Conservation (phyloP, 345 rosid species). For the Lagerstroemia speciosa region DNA sequence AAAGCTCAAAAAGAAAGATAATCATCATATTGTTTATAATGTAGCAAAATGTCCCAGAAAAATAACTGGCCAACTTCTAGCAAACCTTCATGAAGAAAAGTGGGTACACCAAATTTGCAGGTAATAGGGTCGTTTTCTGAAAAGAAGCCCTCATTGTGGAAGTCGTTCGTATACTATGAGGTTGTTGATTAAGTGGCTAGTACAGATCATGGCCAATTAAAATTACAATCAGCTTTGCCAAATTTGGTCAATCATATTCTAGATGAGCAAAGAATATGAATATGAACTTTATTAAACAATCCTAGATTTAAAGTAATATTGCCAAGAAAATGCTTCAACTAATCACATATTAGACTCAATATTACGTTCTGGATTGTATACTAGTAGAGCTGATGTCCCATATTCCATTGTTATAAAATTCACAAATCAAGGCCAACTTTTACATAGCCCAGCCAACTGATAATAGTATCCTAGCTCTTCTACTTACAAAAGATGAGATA, state of each 20-base stretch:
- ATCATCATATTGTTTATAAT: neutral
- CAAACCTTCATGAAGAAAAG: slow-evolving; percentile 91
- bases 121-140: slow-evolving; percentile 75
- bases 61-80: neutral
- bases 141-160: slow-evolving; percentile 64
- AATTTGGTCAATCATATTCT: neutral
- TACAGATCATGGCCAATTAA: neutral
- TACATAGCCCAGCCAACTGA: neutral
- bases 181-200: slow-evolving; percentile 71
- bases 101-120: slow-evolving; percentile 87
- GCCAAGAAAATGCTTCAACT: neutral
- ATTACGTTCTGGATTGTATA: neutral
- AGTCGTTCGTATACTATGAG: slow-evolving; percentile 77
- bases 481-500: slow-evolving; percentile 52
- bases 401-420: neutral
- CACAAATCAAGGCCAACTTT: neutral
- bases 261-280: neutral
- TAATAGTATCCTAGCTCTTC: neutral
- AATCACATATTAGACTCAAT: neutral
- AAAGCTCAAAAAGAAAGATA: slow-evolving; percentile 1
- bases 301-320: neutral
- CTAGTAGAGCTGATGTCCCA: neutral
- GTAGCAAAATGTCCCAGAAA: neutral
- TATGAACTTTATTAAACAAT: neutral
- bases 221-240: neutral